Conservation (phyloP, 164 flowering plant species). For the Saururus chinensis region DNA sequence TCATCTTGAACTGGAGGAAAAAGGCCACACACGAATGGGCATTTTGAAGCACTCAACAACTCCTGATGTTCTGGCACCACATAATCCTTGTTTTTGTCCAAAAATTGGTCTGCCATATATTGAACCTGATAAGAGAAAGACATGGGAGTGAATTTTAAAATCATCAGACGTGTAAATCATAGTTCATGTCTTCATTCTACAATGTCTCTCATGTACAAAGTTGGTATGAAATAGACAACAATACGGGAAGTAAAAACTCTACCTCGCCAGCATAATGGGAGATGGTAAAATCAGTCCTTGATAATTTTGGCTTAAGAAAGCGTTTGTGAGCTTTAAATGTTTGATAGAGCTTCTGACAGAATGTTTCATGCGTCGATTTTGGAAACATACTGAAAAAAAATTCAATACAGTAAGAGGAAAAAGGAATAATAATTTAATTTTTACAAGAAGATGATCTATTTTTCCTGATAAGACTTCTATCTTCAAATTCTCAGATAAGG, state of each 20-base stretch:
- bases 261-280: constrained; percentile 97
- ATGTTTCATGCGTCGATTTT: constrained; percentile 85
- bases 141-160: constrained; percentile 1
- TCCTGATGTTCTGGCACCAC: constrained; percentile 84
- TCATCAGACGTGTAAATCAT: not conserved
- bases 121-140: constrained; percentile 51
- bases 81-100: constrained; percentile 93
- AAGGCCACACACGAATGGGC: constrained; percentile 64
- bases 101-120: constrained; percentile 75
- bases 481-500: not conserved
- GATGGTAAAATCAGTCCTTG: constrained; percentile 66
- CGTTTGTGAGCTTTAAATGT: constrained; percentile 71
- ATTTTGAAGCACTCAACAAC: constrained; percentile 64
- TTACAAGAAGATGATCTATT: not conserved
- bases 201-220: not conserved
- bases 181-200: not conserved
- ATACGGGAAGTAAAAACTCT: constrained; percentile 9
- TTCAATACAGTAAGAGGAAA: not conserved
- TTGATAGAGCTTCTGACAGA: constrained; percentile 78
- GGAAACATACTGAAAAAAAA: constrained; percentile 73
- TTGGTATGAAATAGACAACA: constrained; percentile 2
- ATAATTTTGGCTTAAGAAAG: constrained; percentile 73
- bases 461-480: not conserved
- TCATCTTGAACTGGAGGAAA: constrained; percentile 68
- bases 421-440: not conserved